Base-by-base conservation (phyloP, 495 filamentous ascomycete genomes). In the Neurospora terricola region DNA sequence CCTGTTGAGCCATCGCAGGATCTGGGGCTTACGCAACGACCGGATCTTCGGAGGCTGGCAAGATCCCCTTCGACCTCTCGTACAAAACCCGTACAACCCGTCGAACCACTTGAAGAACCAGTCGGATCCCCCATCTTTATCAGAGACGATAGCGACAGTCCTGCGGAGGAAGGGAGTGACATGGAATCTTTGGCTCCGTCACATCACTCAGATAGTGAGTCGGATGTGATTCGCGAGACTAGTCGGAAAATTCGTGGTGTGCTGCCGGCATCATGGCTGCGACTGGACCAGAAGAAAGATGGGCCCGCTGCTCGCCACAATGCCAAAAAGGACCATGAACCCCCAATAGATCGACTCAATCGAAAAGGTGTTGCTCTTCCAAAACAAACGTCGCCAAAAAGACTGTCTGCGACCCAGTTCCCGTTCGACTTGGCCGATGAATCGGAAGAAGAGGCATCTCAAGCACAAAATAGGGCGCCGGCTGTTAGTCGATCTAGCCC, bases 251-350 rank as follows among this genome's bases (percentile, higher is more conserved):
- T 95, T 62, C 90, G 89, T 71, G 94, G 94, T 42, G 94, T 97
- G 18, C 86, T 98, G 59, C 94, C 95, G 42, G 95, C 95, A 6
- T 98, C 95, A 4, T 97, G 92, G 91, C 85, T 96, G 62, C 88
- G 92, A 75, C 83, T 98, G 45, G 90, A 97, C 76, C 82, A 84
- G 70, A 80, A 81, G 73, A 75, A 79, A 36, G 70, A 78, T n/a
- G 76, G 72, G 69, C 59, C 71, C 69, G 80, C 69, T 76, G 80
- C 70, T 71, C 73, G 37, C 48, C 48, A 70, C 16, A 73, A 76
- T 79, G 82, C 73, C 75, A 85, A 77, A 76, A 85, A 72, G 77
- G 84, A 80, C 75, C 82, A 73, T 21, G 81, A 80, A 18, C 80
- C 68, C 21, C 76, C 77, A 6, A 78, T 77, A 14, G 77, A 84